Percentiles rank a stretch among this genome's conserved stretches.
These are phyloP conservation scores for Alternaria brassicae DNA, from an alignment of 2,329 filamentous ascomycete species.

Conservation along the genomic window DNA sequence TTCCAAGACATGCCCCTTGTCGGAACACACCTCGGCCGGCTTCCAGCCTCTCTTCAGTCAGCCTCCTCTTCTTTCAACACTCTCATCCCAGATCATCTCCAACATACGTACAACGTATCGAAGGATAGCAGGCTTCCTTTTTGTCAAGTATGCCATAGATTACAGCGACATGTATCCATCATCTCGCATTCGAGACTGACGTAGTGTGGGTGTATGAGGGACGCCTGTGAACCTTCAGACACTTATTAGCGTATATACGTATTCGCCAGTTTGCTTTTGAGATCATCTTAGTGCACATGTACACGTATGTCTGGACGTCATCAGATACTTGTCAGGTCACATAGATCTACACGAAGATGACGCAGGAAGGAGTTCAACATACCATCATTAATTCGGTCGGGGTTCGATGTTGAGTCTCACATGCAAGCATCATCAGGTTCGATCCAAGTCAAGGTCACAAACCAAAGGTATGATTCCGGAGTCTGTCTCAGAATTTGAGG, in stretches of 20 bases:
- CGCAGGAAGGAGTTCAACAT: background rate
- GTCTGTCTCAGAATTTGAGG: background rate
- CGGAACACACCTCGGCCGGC: constrained; percentile 2
- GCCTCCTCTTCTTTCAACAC: background rate
- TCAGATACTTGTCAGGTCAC: background rate
- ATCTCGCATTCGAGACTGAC: background rate
- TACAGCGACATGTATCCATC: background rate
- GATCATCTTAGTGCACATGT: background rate
- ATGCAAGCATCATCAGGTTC: background rate
- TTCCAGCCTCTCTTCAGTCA: background rate
- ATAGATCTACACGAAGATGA: background rate
- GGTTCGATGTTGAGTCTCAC: background rate
- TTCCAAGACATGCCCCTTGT: constrained; percentile 1
- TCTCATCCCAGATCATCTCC: background rate
- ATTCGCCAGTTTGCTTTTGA: background rate
- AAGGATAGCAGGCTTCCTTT: background rate
- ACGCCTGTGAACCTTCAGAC: background rate
- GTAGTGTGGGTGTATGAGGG: background rate
- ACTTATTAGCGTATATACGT: background rate
- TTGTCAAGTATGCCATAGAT: background rate
- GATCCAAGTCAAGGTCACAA: background rate
- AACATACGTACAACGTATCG: background rate
- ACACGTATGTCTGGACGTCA: background rate
- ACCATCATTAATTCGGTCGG: background rate
- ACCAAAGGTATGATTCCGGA: background rate